Base-by-base conservation (phyloP, 257 asterid genomes). In the Verbascum thapsus region DNA sequence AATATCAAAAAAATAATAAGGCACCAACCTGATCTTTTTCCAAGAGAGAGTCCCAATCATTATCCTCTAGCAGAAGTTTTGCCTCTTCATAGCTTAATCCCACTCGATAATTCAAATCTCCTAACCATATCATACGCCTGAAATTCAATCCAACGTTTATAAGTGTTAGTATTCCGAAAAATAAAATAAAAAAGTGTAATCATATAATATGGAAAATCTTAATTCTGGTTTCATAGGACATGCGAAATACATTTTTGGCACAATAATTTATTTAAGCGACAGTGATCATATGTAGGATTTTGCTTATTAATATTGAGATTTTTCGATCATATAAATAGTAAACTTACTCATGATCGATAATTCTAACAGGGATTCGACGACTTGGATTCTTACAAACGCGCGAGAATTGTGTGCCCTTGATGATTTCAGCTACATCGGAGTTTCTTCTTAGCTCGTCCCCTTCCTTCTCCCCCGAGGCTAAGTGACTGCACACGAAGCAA, bases 381-480 rank as follows among this genome's bases (percentile, higher is more conserved):
- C 52, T 67, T 1, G 88, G 80, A 41, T 66, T 71, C 66, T 77
- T 87, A 88, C 97, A 92, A 57, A 78, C 38, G 53, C 80, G 68
- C 7, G 86, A 61, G 58, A 89, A 92, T 3, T 72, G 77, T 23
- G 84, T 80, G 71, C 76, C 83, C 73, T 87, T 89, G 23, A 87
- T 44, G 65, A 92, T 92, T 71, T 92, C 96, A 2, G 79, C 72
- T 20, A 88, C 97, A 26, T 92, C 99, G 0, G 86, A 83, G 58
- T 92, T 92, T 66, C 97, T 71, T 71, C 61, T 80, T 0, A 87
- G 52, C 75, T 88, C 97, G 5, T 92, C 99, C 17, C 97, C 99
- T 62, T 87, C 99, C 62, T 85, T 92, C 75, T 92, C 97, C 34
- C 99, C 99, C 0, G 99, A 87, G 32, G 99, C 97, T 41, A 92